A percentile compares a stretch with the other conserved stretches of the same genome.
Conservation (phyloP, 2,329 filamentous ascomycete species). For the Clarireedia paspali region DNA sequence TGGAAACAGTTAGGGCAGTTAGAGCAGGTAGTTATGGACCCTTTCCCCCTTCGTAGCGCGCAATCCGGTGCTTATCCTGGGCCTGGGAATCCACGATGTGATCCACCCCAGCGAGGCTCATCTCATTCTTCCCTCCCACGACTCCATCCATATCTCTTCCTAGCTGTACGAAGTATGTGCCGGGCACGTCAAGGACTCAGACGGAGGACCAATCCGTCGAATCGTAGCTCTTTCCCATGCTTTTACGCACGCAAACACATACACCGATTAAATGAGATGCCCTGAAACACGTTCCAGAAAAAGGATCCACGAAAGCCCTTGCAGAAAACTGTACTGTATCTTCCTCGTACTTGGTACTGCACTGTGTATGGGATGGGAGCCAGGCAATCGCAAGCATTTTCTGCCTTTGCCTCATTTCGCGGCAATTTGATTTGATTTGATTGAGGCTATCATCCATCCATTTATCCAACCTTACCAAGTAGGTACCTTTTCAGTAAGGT, state of each 20-base stretch:
- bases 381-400: no score
- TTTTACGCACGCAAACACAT: not conserved
- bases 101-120: no score
- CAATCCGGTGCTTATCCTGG: no score
- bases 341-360: not conserved
- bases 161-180: no score
- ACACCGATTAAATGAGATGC: not conserved
- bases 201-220: not conserved
- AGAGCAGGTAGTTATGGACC: no score
- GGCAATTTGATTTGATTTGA: not conserved
- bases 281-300: slow-evolving; percentile 4
- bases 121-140: no score
- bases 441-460: not conserved
- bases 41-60: no score
- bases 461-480: no score
- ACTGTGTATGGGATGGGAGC: not conserved
- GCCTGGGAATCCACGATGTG: no score
- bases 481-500: no score
- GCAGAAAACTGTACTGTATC: not conserved
- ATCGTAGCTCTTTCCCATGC: not conserved
- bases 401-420: slow-evolving; percentile 1
- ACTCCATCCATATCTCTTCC: no score
- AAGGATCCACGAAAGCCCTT: slow-evolving; percentile 7
- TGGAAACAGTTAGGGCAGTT: not conserved
- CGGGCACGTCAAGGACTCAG: no score